These are phyloP conservation scores for Phytophthora hybrid DNA, from an alignment of 352 stramenopile species.

Conservation along the genomic window DNA sequence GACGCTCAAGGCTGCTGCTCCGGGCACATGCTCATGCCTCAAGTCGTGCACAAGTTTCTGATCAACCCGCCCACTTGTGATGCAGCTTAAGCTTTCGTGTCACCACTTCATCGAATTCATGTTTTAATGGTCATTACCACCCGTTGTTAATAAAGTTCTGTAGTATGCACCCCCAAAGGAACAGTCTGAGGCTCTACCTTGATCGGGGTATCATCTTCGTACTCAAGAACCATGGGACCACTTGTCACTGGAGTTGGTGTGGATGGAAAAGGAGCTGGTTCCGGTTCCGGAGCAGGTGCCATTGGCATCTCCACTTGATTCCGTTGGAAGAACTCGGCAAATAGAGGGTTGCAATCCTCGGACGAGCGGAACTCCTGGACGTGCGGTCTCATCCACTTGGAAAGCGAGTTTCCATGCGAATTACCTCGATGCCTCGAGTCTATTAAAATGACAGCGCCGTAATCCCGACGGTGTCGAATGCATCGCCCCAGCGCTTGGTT, in stretches of 20 bases:
- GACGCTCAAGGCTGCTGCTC: constrained; percentile 22
- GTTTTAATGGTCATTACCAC: neutral
- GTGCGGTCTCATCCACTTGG: constrained; percentile 80
- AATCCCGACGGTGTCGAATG: constrained; percentile 98
- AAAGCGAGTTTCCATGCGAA: constrained; percentile 60
- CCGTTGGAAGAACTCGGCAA: constrained; percentile 64
- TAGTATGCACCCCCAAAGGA: constrained; percentile 5
- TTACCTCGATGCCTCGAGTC: constrained; percentile 86
- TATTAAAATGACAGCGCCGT: constrained; percentile 96
- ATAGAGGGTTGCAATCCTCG: constrained; percentile 54
- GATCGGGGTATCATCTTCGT: constrained; percentile 40
- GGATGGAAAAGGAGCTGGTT: neutral
- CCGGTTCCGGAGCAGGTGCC: constrained; percentile 18
- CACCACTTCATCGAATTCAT: neutral
- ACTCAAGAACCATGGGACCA: constrained; percentile 46
- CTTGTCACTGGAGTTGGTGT: constrained; percentile 1
- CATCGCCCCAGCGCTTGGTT: constrained; percentile 99
- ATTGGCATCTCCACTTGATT: constrained; percentile 54
- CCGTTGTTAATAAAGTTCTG: neutral
- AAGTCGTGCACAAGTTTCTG: constrained; percentile 31
- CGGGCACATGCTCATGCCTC: constrained; percentile 10
- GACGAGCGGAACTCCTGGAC: constrained; percentile 70
- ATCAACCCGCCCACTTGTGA: constrained; percentile 15
- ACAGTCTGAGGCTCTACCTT: constrained; percentile 17
- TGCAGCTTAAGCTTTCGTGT: neutral